phyloP scores from a whole-genome alignment of 2,329 filamentous ascomycete species.

The Furcasterigmium furcatum region DNA sequence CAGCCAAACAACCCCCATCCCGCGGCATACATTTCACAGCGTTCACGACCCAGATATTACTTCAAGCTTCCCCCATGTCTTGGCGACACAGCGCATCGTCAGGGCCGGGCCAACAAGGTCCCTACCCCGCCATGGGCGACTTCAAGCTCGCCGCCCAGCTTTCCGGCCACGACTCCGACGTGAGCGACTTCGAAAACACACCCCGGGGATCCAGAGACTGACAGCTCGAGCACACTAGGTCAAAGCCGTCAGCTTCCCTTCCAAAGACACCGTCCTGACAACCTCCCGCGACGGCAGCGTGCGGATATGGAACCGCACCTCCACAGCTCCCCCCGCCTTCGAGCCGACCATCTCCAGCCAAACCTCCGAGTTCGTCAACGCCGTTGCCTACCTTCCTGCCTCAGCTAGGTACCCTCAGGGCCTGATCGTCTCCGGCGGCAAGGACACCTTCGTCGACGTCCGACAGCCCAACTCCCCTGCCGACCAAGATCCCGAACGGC shows the following conservation, averaged over 20 bases:
- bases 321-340: constrained; percentile 65
- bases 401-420: constrained; percentile 69
- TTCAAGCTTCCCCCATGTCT: too few species aligned
- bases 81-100: too few species aligned
- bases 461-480: constrained; percentile 65
- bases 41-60: too few species aligned
- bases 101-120: not conserved
- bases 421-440: constrained; percentile 81
- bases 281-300: constrained; percentile 91
- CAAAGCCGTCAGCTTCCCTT: constrained; percentile 77
- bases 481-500: constrained; percentile 76
- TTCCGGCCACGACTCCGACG: constrained; percentile 88
- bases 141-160: constrained; percentile 94
- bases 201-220: not conserved
- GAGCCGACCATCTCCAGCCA: constrained; percentile 77
- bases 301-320: constrained; percentile 74
- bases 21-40: too few species aligned
- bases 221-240: constrained; percentile 56
- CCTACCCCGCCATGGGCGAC: constrained; percentile 57
- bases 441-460: constrained; percentile 91
- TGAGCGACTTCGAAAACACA: constrained; percentile 44
- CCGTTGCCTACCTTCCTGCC: constrained; percentile 72
- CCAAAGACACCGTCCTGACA: constrained; percentile 69
- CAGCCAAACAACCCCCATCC: too few species aligned
- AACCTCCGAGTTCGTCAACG: constrained; percentile 84